Conservation (phyloP, 345 rosid species). For the Chamaenerion angustifolium region DNA sequence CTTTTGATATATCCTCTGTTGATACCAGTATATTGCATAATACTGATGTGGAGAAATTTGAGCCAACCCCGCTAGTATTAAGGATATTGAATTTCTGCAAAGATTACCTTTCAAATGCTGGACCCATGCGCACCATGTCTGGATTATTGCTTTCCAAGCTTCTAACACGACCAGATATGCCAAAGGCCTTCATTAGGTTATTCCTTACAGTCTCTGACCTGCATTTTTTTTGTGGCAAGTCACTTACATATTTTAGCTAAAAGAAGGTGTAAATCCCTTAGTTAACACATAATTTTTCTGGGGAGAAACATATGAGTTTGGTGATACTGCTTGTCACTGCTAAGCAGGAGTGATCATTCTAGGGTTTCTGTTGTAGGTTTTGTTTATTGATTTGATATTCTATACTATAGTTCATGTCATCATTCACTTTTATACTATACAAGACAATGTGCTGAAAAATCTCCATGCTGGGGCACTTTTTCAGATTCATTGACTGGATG, state of each 20-base stretch:
- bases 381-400: too few relatives aligned
- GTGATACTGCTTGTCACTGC: too few relatives aligned
- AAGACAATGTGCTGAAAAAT: too few relatives aligned
- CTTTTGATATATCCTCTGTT: constrained; percentile 85
- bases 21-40: constrained; percentile 55
- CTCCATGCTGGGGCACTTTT: too few relatives aligned
- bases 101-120: constrained; percentile 80
- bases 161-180: constrained; percentile 89
- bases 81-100: constrained; percentile 60
- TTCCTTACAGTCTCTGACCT: not conserved
- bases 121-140: constrained; percentile 86
- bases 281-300: too few relatives aligned
- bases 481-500: constrained; percentile 78
- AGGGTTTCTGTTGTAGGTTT: too few relatives aligned
- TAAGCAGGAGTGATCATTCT: too few relatives aligned
- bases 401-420: too few relatives aligned
- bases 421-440: too few relatives aligned
- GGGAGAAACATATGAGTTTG: too few relatives aligned
- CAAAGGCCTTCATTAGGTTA: constrained; percentile 61
- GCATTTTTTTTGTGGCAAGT: not conserved
- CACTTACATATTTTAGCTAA: not conserved
- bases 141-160: constrained; percentile 82
- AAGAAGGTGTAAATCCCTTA: not conserved
- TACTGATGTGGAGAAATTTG: constrained; percentile 24
- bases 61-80: constrained; percentile 60